A percentile compares a stretch with the other conserved stretches of the same genome.
phyloP scores from a whole-genome alignment of 2,329 filamentous ascomycete genomes.

The Phyllosticta ampelicida region DNA sequence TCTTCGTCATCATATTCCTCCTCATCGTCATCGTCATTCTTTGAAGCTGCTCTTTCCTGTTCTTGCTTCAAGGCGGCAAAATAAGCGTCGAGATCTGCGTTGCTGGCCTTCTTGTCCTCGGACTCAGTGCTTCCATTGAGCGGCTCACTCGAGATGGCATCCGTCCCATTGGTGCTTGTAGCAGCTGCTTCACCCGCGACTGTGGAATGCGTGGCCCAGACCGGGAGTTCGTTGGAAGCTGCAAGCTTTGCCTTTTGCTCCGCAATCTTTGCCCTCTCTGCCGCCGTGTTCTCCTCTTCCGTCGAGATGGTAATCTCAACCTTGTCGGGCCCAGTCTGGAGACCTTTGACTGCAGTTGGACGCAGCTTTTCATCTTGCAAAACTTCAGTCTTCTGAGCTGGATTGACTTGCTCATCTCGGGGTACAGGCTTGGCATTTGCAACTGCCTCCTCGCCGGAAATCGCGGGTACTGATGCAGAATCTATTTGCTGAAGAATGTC shows the following conservation, averaged over 20 bases:
- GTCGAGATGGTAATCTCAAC: constrained; percentile 61
- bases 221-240: constrained; percentile 57
- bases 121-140: constrained; percentile 28
- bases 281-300: constrained; percentile 53
- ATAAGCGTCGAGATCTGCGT: constrained; percentile 53
- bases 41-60: constrained; percentile 35
- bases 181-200: constrained; percentile 41
- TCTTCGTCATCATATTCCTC: constrained; percentile 40
- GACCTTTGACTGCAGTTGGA: constrained; percentile 59
- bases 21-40: constrained; percentile 33
- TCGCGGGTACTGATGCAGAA: constrained; percentile 58
- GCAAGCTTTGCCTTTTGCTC: constrained; percentile 55
- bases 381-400: constrained; percentile 49
- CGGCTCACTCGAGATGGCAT: constrained; percentile 12
- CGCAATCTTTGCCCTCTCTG: constrained; percentile 54
- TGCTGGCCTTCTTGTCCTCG: constrained; percentile 39
- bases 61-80: constrained; percentile 56
- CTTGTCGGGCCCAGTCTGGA: constrained; percentile 55
- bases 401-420: constrained; percentile 54
- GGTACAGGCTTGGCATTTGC: constrained; percentile 52
- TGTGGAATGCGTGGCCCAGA: constrained; percentile 63
- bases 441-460: constrained; percentile 61
- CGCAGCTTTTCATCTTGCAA: constrained; percentile 44
- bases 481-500: constrained; percentile 69
- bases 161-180: neutral